These are phyloP conservation scores for Amyloporia xantha DNA, from an alignment of 768 basidiomycete genomes.

Conservation along the genomic window DNA sequence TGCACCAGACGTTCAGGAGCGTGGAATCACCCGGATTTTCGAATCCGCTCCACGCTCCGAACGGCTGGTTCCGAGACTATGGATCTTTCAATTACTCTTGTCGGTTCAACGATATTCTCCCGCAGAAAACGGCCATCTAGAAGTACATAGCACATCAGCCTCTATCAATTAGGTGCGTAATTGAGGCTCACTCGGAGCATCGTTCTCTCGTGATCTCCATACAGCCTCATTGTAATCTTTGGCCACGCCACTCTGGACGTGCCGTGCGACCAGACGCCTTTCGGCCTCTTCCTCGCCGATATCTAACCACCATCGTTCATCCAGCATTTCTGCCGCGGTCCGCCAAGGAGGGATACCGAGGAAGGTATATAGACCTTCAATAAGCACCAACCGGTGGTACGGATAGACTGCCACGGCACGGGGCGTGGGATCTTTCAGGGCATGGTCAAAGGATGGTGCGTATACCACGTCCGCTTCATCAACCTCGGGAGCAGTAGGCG, in stretches of 20 bases:
- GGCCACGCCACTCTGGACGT: conserved; percentile 73
- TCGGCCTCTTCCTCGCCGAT: conserved; percentile 50
- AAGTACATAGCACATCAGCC: not conserved
- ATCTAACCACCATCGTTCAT: conserved; percentile 75
- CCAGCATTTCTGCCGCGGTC: conserved; percentile 53
- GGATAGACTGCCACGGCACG: conserved; percentile 52
- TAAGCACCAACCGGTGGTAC: conserved; percentile 68
- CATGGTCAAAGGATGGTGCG: conserved; percentile 84
- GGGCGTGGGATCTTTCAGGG: conserved; percentile 76
- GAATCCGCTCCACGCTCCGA: too few relatives aligned
- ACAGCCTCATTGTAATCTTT: conserved; percentile 55
- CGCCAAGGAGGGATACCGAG: conserved; percentile 71
- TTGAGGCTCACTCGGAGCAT: conserved; percentile 17
- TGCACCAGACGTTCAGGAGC: too few relatives aligned
- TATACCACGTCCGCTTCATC: conserved; percentile 28
- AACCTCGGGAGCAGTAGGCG: not conserved
- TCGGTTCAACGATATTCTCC: conserved; percentile 33
- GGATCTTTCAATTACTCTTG: conserved; percentile 26
- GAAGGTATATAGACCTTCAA: conserved; percentile 88
- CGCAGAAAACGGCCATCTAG: conserved; percentile 41
- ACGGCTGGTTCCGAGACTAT: too few relatives aligned
- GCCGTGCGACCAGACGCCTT: conserved; percentile 58
- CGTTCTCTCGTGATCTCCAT: conserved; percentile 67
- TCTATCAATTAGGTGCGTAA: not conserved
- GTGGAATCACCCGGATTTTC: too few relatives aligned